Evolutionary conservation across 2,329 filamentous ascomycete species (phyloP).

Genomic region (Hymenoscyphus fraxineus): DNA sequence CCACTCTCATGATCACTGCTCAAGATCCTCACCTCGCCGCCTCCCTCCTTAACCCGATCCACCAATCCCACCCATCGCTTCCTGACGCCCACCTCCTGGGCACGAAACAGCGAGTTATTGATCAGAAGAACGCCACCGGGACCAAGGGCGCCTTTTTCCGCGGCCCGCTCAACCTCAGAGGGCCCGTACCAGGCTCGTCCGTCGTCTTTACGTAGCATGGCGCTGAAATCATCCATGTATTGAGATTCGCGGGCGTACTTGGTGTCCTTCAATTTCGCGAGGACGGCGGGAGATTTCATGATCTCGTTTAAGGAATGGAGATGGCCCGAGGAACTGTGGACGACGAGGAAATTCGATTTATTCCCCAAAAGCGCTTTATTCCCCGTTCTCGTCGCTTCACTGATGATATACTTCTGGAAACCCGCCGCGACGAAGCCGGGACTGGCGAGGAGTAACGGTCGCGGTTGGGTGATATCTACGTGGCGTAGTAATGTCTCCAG

Average conservation of each 20-base stretch:
- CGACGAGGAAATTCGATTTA: slow-evolving; percentile 63
- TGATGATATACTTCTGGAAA: slow-evolving; percentile 73
- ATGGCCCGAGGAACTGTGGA: slow-evolving; percentile 82
- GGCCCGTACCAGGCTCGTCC: slow-evolving; percentile 88
- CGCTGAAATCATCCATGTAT: slow-evolving; percentile 80
- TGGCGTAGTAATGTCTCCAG: slow-evolving; percentile 72
- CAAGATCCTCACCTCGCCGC: slow-evolving; percentile 82
- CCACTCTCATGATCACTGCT: slow-evolving; percentile 95
- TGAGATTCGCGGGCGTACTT: slow-evolving; percentile 82
- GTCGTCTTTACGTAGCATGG: slow-evolving; percentile 76
- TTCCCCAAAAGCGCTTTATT: slow-evolving; percentile 68
- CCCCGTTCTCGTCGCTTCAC: slow-evolving; percentile 51
- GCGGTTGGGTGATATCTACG: slow-evolving; percentile 66
- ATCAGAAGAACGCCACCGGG: slow-evolving; percentile 80
- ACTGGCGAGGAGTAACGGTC: slow-evolving; percentile 78
- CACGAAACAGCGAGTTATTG: slow-evolving; percentile 83
- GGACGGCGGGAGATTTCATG: slow-evolving; percentile 74
- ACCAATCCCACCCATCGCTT: slow-evolving; percentile 81
- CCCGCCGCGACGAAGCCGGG: slow-evolving; percentile 82
- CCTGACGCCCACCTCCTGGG: slow-evolving; percentile 70
- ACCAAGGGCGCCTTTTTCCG: slow-evolving; percentile 84
- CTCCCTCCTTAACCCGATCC: slow-evolving; percentile 80
- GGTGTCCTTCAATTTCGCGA: slow-evolving; percentile 74
- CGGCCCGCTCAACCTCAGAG: slow-evolving; percentile 74
- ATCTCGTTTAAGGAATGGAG: slow-evolving; percentile 85